Percentiles rank a stretch among this genome's conserved stretches.
Conservation (phyloP, 441 rosid genomes). For the Jatropha podagrica region DNA sequence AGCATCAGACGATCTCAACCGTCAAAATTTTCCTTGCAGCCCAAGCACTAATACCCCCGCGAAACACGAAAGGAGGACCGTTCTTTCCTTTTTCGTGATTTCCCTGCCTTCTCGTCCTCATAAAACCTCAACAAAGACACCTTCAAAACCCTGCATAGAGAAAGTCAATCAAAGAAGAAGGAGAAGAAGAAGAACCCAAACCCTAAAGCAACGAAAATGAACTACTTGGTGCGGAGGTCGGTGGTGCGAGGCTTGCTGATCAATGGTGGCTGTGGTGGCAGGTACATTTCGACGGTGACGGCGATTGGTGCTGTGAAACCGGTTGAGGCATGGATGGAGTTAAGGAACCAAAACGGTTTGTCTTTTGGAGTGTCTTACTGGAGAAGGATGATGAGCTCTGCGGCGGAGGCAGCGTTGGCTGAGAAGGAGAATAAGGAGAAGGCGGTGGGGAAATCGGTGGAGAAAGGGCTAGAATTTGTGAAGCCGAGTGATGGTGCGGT, state of each 20-base stretch:
- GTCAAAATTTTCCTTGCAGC: not conserved
- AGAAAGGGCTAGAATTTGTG: slow-evolving; percentile 23
- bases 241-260: slow-evolving; percentile 1
- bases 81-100: not conserved
- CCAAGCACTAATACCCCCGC: not conserved
- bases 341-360: not conserved
- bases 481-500: not conserved
- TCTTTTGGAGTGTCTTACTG: slow-evolving; percentile 15
- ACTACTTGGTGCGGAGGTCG: not conserved
- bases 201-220: not conserved
- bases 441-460: slow-evolving; percentile 17
- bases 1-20: not conserved
- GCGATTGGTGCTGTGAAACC: not conserved
- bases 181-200: not conserved
- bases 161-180: not conserved
- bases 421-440: slow-evolving; percentile 13
- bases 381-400: slow-evolving; percentile 41
- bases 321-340: not conserved
- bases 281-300: not conserved
- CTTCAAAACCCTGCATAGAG: not conserved
- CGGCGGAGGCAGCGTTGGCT: slow-evolving; percentile 20
- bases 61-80: not conserved
- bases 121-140: not conserved
- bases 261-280: not conserved
- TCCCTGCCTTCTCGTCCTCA: not conserved